Conservation (phyloP, 805 yeast species). For the Yarrowia phangngaensis region DNA sequence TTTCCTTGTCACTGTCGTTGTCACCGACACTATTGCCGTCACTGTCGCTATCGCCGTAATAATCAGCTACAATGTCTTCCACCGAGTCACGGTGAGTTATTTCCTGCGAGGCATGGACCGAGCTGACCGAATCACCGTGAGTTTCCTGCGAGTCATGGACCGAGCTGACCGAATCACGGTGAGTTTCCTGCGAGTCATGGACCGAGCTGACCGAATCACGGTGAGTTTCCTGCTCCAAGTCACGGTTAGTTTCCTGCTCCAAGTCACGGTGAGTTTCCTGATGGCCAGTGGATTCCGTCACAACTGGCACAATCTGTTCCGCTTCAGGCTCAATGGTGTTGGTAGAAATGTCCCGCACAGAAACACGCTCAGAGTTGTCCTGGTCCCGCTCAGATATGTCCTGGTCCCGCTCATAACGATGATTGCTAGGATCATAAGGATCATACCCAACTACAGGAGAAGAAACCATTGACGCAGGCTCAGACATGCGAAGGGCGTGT, state of each 20-base stretch:
- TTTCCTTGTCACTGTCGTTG: conserved; percentile 5
- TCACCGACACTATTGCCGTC: too few relatives aligned
- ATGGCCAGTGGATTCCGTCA: too few relatives aligned
- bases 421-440: conserved; percentile 20
- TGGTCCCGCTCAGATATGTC: not conserved
- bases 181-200: too few relatives aligned
- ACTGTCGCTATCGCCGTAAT: conserved; percentile 28
- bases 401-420: not conserved
- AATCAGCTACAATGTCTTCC: conserved; percentile 31
- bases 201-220: too few relatives aligned
- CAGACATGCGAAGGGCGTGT: conserved; percentile 15
- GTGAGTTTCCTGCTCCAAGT: too few relatives aligned
- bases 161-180: too few relatives aligned
- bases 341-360: too few relatives aligned
- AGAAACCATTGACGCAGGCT: conserved; percentile 1
- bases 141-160: not conserved
- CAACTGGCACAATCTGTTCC: too few relatives aligned
- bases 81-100: conserved; percentile 15
- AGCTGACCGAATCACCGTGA: too few relatives aligned
- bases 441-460: conserved; percentile 11
- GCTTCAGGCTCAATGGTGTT: too few relatives aligned
- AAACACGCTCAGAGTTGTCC: not conserved
- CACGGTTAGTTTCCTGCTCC: too few relatives aligned
- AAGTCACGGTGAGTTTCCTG: too few relatives aligned
- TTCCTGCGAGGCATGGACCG: not conserved